Conservation (phyloP, 139 green algal species). For the Eudorina sp. region DNA sequence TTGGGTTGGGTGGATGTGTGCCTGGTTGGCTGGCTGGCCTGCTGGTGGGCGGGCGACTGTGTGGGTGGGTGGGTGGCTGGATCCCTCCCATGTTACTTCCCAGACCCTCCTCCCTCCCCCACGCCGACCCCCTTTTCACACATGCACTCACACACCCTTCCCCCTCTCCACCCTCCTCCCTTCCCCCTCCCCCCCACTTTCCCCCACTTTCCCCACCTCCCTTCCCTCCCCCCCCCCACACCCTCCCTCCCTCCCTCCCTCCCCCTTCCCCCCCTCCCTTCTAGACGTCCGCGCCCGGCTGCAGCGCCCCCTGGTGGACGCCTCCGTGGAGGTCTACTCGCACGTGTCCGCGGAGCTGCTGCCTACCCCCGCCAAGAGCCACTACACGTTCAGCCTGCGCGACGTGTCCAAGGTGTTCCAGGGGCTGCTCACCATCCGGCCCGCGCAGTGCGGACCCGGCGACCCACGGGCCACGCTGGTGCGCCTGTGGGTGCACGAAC, state of each 20-base stretch:
- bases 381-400: constrained; percentile 91
- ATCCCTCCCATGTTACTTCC: too few relatives aligned
- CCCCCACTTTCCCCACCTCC: neutral
- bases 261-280: neutral
- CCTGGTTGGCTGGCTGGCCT: too few relatives aligned
- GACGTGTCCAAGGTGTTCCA: constrained; percentile 87
- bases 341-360: constrained; percentile 73
- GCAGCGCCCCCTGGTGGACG: constrained; percentile 73
- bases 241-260: neutral
- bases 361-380: constrained; percentile 80
- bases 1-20: too few relatives aligned
- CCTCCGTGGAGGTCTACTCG: constrained; percentile 74
- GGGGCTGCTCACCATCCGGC: constrained; percentile 74
- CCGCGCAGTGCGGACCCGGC: constrained; percentile 60
- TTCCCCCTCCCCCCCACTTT: too few relatives aligned
- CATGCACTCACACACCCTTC: too few relatives aligned
- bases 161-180: neutral
- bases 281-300: constrained; percentile 59
- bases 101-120: too few relatives aligned
- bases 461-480: constrained; percentile 60
- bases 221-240: neutral
- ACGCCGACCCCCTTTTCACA: too few relatives aligned
- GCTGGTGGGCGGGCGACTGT: too few relatives aligned
- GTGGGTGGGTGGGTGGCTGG: too few relatives aligned
- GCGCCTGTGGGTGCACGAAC: constrained; percentile 84